Conservation (phyloP, 2,329 filamentous ascomycete genomes). For the Fusarium sp. region DNA sequence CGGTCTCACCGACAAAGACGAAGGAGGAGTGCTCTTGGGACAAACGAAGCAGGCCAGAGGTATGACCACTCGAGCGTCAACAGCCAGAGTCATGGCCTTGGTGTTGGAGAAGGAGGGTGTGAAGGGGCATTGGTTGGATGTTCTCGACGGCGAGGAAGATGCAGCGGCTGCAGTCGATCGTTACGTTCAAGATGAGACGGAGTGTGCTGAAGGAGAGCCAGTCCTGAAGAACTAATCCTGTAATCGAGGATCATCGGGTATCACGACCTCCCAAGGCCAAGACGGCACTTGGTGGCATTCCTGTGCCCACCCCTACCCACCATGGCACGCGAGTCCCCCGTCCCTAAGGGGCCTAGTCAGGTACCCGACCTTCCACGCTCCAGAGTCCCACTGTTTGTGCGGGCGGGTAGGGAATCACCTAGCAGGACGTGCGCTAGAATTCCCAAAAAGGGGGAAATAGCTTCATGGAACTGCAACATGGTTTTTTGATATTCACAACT, state of each 20-base stretch:
- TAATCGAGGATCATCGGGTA: neutral
- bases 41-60: constrained; percentile 49
- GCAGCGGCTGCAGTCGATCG: constrained; percentile 29
- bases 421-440: constrained; percentile 12
- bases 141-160: constrained; percentile 60
- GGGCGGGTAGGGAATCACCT: neutral
- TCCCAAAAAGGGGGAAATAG: neutral
- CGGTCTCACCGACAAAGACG: constrained; percentile 56
- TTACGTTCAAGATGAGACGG: constrained; percentile 33
- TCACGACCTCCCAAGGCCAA: neutral
- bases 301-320: neutral
- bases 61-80: constrained; percentile 62
- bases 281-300: neutral
- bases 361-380: neutral
- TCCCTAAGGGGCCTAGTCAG: neutral
- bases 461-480: constrained; percentile 5
- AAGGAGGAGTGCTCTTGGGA: constrained; percentile 54
- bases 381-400: constrained; percentile 9
- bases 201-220: constrained; percentile 39
- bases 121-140: constrained; percentile 59
- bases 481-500: constrained; percentile 15
- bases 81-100: constrained; percentile 62
- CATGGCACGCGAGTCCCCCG: neutral
- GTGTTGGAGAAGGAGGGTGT: constrained; percentile 54
- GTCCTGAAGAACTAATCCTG: constrained; percentile 20